These are phyloP conservation scores for Chloropicon primus DNA, from an alignment of 139 green algal species.

Conservation along the genomic window DNA sequence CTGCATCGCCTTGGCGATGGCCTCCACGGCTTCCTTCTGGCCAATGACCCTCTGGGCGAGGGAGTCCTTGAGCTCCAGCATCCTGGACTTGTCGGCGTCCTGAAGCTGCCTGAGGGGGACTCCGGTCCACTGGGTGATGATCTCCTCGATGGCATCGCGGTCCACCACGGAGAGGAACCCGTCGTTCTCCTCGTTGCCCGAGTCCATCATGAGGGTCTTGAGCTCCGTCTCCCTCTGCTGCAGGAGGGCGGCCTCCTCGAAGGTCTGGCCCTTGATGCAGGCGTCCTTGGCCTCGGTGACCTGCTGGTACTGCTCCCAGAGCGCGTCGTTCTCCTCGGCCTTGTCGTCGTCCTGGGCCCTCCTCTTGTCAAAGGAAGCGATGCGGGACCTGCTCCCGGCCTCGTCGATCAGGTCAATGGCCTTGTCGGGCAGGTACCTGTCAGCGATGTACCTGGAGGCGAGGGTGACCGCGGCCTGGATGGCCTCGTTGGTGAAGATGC, in stretches of 20 bases:
- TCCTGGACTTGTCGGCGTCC: constrained; percentile 35
- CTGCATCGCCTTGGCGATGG: constrained; percentile 36
- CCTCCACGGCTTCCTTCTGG: constrained; percentile 48
- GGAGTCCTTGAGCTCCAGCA: constrained; percentile 33
- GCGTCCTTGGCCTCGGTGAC: constrained; percentile 67
- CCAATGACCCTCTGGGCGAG: constrained; percentile 49
- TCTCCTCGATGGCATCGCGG: constrained; percentile 66
- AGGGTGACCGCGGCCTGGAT: constrained; percentile 39
- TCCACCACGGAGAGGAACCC: constrained; percentile 48
- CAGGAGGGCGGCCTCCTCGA: constrained; percentile 75
- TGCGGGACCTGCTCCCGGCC: constrained; percentile 71
- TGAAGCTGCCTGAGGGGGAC: constrained; percentile 72
- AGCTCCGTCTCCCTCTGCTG: constrained; percentile 32
- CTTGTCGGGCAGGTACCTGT: constrained; percentile 90
- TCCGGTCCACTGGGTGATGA: constrained; percentile 72
- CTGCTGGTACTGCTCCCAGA: constrained; percentile 29
- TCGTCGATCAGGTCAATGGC: constrained; percentile 98
- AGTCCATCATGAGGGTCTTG: constrained; percentile 9
- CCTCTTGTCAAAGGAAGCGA: constrained; percentile 43
- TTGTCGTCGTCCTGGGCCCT: background rate
- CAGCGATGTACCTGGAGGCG: constrained; percentile 53
- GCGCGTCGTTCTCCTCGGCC: background rate
- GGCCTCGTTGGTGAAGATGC: constrained; percentile 42
- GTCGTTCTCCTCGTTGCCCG: background rate
- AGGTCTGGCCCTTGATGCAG: constrained; percentile 29